phyloP scores from a whole-genome alignment of 345 rosid genomes.

The Capsella bursapastoris region DNA sequence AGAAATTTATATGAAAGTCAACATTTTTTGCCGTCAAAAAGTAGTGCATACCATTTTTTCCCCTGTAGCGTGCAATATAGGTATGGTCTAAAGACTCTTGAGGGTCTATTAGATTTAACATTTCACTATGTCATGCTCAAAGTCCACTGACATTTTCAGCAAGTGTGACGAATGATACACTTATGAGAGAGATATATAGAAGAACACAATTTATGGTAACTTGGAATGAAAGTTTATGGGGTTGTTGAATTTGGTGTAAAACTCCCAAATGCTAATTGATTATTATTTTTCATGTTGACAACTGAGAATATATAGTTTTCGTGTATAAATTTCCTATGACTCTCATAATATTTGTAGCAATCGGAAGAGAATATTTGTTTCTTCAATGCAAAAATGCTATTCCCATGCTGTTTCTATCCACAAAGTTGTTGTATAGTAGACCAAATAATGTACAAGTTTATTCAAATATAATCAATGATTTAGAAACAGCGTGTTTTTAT shows the following conservation, averaged over 20 bases:
- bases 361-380: neutral
- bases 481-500: neutral
- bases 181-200: neutral
- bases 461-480: neutral
- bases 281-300: neutral
- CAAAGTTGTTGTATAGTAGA: neutral
- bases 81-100: neutral
- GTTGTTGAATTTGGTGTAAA: neutral
- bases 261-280: neutral
- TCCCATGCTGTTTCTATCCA: neutral
- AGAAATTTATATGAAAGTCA: conserved; percentile 8
- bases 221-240: neutral
- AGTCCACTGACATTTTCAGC: conserved; percentile 13
- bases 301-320: neutral
- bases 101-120: neutral
- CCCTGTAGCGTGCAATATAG: neutral
- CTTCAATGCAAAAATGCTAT: neutral
- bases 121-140: neutral
- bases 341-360: neutral
- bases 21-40: neutral
- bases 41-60: neutral
- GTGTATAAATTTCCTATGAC: neutral
- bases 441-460: neutral
- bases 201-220: neutral
- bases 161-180: neutral